Conservation (phyloP, 306 rosid species). For the Crataegus laevigata region DNA sequence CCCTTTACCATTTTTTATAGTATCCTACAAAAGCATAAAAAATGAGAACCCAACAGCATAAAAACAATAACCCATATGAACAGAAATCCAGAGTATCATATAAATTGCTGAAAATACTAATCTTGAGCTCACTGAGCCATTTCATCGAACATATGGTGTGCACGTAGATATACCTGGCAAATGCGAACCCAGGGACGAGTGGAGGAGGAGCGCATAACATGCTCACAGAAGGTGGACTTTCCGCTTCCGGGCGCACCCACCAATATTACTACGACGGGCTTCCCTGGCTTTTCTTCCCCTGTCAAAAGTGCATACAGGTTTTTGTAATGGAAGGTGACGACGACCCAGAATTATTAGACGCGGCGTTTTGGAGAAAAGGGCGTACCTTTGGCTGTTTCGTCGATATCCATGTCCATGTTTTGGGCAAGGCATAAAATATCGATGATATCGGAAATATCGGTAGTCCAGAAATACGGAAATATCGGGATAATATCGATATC, state of each 20-base stretch:
- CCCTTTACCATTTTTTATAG: slow-evolving; percentile 77
- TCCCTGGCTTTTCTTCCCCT: slow-evolving; percentile 32
- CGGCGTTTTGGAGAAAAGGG: not conserved
- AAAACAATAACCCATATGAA: not conserved
- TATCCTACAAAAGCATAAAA: slow-evolving; percentile 43
- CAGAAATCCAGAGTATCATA: not conserved
- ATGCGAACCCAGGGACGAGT: slow-evolving; percentile 70
- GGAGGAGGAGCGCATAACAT: slow-evolving; percentile 52
- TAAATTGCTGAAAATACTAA: not conserved
- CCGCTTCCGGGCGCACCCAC: slow-evolving; percentile 96
- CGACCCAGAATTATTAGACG: not conserved
- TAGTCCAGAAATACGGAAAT: no score
- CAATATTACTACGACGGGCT: slow-evolving; percentile 50
- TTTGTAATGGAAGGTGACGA: not conserved
- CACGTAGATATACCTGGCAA: slow-evolving; percentile 54
- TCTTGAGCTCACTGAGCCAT: slow-evolving; percentile 20
- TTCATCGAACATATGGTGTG: slow-evolving; percentile 34
- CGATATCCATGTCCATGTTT: slow-evolving; percentile 45
- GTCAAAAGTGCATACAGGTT: not conserved
- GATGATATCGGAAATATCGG: no score
- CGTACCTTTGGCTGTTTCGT: slow-evolving; percentile 40
- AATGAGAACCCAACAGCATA: not conserved
- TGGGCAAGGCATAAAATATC: no score
- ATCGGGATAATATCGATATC: no score
- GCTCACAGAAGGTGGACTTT: slow-evolving; percentile 82